Evolutionary conservation across 495 filamentous ascomycete species (phyloP).

Genomic region (Pyronema domesticum): DNA sequence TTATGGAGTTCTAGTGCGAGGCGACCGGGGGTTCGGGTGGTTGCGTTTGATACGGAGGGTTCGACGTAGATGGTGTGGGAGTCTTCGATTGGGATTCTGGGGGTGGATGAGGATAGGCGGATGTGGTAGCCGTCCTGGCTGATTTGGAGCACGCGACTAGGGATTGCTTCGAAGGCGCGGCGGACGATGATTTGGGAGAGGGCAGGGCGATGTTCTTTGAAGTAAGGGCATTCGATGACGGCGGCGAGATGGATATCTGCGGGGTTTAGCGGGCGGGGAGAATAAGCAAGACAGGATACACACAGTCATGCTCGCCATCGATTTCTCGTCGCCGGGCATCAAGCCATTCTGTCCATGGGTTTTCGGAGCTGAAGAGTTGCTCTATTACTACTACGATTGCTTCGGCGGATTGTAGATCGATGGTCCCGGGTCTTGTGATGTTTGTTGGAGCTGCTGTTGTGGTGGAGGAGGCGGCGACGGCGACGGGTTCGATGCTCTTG

Average conservation of each 20-base stretch:
- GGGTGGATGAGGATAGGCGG: constrained; percentile 1
- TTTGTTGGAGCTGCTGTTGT: not conserved
- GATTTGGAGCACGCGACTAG: constrained; percentile 2
- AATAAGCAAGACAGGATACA: not conserved
- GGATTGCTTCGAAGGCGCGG: constrained; percentile 15
- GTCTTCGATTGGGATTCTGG: not conserved
- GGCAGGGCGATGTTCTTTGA: constrained; percentile 21
- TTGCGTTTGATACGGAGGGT: constrained; percentile 11
- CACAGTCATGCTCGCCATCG: constrained; percentile 25
- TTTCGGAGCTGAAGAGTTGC: constrained; percentile 22
- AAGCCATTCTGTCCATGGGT: constrained; percentile 23
- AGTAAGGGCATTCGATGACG: constrained; percentile 23
- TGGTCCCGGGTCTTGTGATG: constrained; percentile 1
- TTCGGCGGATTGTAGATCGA: constrained; percentile 10
- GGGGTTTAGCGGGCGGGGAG: not conserved
- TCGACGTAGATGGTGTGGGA: not conserved
- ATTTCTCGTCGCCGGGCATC: constrained; percentile 17
- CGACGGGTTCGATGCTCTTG: not conserved
- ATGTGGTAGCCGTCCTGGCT: constrained; percentile 25
- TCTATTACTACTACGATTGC: constrained; percentile 25
- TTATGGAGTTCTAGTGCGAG: constrained; percentile 15
- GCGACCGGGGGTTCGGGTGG: constrained; percentile 14
- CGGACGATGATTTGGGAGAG: constrained; percentile 23
- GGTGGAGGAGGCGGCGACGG: not conserved
- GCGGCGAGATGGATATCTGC: constrained; percentile 28